phyloP scores from a whole-genome alignment of 2,329 filamentous ascomycete genomes.

The Phialophora verrucosa region DNA sequence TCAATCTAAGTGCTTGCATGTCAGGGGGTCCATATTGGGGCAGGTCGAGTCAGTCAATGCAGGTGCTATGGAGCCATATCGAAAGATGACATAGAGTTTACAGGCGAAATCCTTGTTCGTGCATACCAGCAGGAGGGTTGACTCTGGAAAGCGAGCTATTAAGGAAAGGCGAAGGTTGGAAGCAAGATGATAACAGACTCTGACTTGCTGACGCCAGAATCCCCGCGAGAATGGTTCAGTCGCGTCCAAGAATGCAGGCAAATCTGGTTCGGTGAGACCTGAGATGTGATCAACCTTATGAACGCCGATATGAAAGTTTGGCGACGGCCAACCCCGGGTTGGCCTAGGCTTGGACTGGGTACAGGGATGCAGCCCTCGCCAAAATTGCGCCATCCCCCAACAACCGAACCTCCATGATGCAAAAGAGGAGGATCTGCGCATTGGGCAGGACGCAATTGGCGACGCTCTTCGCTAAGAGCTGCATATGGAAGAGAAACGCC shows the following conservation, averaged over 20 bases:
- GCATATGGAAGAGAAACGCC: conserved; percentile 12
- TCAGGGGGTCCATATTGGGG: conserved; percentile 7
- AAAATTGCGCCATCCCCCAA: conserved; percentile 20
- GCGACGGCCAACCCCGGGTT: conserved; percentile 21
- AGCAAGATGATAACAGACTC: neutral
- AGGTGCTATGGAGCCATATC: conserved; percentile 11
- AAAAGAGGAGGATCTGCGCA: neutral
- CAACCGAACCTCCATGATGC: neutral
- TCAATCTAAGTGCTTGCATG: conserved; percentile 35
- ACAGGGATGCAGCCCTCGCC: conserved; percentile 2
- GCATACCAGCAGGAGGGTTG: conserved; percentile 15
- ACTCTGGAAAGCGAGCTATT: neutral
- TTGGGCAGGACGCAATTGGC: neutral
- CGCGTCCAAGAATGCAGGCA: conserved; percentile 11
- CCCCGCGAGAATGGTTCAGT: conserved; percentile 1
- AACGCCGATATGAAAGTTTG: neutral
- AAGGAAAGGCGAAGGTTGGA: neutral
- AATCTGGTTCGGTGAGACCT: conserved; percentile 18
- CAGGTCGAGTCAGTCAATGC: conserved; percentile 17
- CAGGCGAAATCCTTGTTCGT: conserved; percentile 20
- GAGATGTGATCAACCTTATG: neutral
- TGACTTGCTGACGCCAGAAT: neutral
- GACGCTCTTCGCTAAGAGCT: neutral
- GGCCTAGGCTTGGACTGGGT: conserved; percentile 6
- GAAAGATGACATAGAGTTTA: neutral